Percentiles rank a stretch among this genome's conserved stretches.
Conservation (phyloP, 1,284 basidiomycete genomes). For the Fomes fomentarius region DNA sequence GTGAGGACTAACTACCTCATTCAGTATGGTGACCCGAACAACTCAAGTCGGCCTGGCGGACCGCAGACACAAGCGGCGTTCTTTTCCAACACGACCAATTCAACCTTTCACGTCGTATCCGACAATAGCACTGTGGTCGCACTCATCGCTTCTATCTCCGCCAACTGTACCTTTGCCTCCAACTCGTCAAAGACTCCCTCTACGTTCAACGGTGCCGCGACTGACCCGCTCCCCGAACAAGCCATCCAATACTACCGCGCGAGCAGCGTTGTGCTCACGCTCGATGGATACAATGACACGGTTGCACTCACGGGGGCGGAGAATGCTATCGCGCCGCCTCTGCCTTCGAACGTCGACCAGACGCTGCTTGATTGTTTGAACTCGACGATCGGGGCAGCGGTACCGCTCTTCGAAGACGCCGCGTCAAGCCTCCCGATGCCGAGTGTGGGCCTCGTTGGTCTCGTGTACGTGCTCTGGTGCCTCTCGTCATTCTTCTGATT, state of each 20-base stretch:
- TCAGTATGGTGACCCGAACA: slow-evolving; percentile 57
- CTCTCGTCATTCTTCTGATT: background rate
- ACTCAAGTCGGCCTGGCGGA: slow-evolving; percentile 64
- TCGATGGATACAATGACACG: slow-evolving; percentile 71
- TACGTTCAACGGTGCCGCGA: slow-evolving; percentile 35
- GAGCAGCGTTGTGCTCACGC: slow-evolving; percentile 53
- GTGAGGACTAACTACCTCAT: too few species aligned
- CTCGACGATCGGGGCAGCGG: slow-evolving; percentile 46
- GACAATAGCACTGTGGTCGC: slow-evolving; percentile 58
- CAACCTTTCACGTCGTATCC: slow-evolving; percentile 58
- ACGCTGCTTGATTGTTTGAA: slow-evolving; percentile 57
- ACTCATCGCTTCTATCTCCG: slow-evolving; percentile 48
- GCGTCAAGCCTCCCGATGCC: background rate
- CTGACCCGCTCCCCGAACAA: slow-evolving; percentile 51
- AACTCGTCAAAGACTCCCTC: slow-evolving; percentile 33
- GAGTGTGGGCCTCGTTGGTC: background rate
- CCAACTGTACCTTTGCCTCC: slow-evolving; percentile 47
- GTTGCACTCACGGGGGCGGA: slow-evolving; percentile 42
- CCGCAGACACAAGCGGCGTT: slow-evolving; percentile 53
- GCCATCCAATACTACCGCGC: slow-evolving; percentile 63
- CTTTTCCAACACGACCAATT: slow-evolving; percentile 44
- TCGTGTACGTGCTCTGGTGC: background rate
- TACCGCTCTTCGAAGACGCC: slow-evolving; percentile 44
- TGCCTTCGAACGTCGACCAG: slow-evolving; percentile 51
- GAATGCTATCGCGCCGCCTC: slow-evolving; percentile 48